Percentiles rank a stretch among this genome's conserved stretches.
phyloP scores from a whole-genome alignment of 2,329 filamentous ascomycete genomes.

The Dryadomyces sulphureus region DNA sequence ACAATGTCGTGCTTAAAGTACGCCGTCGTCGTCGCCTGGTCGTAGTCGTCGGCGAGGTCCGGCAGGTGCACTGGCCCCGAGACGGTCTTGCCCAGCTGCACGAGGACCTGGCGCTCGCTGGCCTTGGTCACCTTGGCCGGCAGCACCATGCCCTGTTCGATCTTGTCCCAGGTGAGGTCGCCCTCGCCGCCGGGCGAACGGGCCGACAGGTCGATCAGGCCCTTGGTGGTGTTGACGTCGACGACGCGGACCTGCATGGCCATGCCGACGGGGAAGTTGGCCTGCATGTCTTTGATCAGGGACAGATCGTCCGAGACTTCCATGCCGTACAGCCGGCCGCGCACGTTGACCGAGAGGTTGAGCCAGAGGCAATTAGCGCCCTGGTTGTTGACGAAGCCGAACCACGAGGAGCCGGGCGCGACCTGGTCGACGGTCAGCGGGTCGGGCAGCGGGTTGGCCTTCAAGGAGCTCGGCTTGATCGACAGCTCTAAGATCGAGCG shows the following conservation, averaged over 20 bases:
- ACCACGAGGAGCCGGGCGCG: slow-evolving; percentile 52
- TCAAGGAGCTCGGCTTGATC: slow-evolving; percentile 54
- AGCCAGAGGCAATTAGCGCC: slow-evolving; percentile 73
- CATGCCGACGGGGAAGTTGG: slow-evolving; percentile 80
- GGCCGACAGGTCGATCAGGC: slow-evolving; percentile 72
- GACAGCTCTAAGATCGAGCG: slow-evolving; percentile 82
- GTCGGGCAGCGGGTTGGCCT: slow-evolving; percentile 22
- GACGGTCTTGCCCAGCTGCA: slow-evolving; percentile 70
- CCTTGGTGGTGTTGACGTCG: slow-evolving; percentile 55
- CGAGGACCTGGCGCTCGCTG: slow-evolving; percentile 67
- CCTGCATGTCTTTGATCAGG: slow-evolving; percentile 56
- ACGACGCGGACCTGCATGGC: slow-evolving; percentile 71
- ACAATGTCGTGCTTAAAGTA: slow-evolving; percentile 77
- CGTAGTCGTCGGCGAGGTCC: slow-evolving; percentile 77
- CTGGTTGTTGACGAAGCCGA: slow-evolving; percentile 87
- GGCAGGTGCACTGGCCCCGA: slow-evolving; percentile 69
- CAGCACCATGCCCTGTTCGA: slow-evolving; percentile 68
- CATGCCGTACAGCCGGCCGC: slow-evolving; percentile 67
- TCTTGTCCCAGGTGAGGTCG: slow-evolving; percentile 49
- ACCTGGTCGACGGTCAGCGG: slow-evolving; percentile 60
- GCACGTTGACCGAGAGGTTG: slow-evolving; percentile 74
- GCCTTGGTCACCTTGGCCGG: slow-evolving; percentile 75
- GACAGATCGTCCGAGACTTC: slow-evolving; percentile 82
- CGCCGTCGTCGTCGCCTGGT: slow-evolving; percentile 58
- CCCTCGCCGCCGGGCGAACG: slow-evolving; percentile 42